Evolutionary conservation across 169 alveolate species (phyloP).

Genomic region (Plasmodium gaboni): DNA sequence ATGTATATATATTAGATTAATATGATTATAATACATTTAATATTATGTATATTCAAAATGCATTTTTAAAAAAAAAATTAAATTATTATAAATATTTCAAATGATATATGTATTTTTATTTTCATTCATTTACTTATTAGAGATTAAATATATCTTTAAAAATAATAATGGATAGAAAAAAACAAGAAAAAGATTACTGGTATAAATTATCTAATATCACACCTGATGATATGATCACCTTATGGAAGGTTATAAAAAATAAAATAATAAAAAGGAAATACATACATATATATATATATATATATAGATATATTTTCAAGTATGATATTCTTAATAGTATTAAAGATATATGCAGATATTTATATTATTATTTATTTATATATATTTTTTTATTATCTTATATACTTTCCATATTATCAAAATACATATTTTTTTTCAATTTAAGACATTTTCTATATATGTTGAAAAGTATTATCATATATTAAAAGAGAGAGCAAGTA

Average conservation of each 20-base stretch:
- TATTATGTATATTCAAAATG: too few relatives aligned
- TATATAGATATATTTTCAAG: too few relatives aligned
- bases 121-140: conserved; percentile 1
- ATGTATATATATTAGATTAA: too few relatives aligned
- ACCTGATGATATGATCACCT: conserved; percentile 54
- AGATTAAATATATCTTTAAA: conserved; percentile 51
- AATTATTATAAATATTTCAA: neutral
- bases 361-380: neutral
- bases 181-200: conserved; percentile 70
- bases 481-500: conserved; percentile 67
- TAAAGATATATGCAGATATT: too few relatives aligned
- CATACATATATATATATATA: too few relatives aligned
- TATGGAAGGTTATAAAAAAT: conserved; percentile 46
- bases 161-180: conserved; percentile 54
- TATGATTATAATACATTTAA: too few relatives aligned
- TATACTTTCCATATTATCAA: neutral
- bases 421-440: neutral
- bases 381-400: neutral
- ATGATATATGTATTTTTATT: neutral
- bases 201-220: conserved; percentile 35
- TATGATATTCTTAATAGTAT: too few relatives aligned
- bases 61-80: neutral
- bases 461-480: conserved; percentile 51
- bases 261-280: neutral
- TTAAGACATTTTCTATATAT: conserved; percentile 43